phyloP scores from a whole-genome alignment of 306 rosid genomes.

The Vigna trinervia region DNA sequence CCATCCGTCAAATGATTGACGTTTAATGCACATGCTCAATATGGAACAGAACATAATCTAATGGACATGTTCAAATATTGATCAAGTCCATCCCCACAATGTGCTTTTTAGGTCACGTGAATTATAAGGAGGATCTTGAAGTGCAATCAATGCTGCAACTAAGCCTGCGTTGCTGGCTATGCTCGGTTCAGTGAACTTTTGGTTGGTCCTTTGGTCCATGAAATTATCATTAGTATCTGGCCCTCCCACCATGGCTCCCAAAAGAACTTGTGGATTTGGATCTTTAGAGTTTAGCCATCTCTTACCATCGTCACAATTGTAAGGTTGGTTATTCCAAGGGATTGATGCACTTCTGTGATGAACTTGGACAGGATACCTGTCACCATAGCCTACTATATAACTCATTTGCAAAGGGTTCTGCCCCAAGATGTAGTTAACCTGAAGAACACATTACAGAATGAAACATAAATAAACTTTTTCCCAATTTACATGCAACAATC shows the following conservation, averaged over 20 bases:
- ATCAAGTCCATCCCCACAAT: constrained; percentile 64
- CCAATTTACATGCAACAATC: constrained; percentile 1
- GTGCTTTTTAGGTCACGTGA: constrained; percentile 44
- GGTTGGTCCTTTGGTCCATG: constrained; percentile 62
- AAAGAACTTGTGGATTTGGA: constrained; percentile 67
- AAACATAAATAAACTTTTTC: constrained; percentile 15
- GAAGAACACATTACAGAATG: constrained; percentile 22
- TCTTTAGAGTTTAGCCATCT: constrained; percentile 62
- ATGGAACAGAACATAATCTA: background rate
- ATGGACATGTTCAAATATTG: constrained; percentile 48
- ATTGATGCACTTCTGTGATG: constrained; percentile 85
- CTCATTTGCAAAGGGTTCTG: constrained; percentile 83
- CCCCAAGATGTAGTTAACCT: constrained; percentile 82
- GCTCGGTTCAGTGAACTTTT: constrained; percentile 74
- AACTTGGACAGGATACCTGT: constrained; percentile 67
- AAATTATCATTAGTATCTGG: constrained; percentile 66
- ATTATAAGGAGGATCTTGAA: constrained; percentile 59
- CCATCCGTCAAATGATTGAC: constrained; percentile 4
- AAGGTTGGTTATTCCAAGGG: constrained; percentile 63
- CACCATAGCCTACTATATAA: constrained; percentile 77
- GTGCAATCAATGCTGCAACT: constrained; percentile 81
- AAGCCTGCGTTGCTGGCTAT: constrained; percentile 88
- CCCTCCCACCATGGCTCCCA: constrained; percentile 90
- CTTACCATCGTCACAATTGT: constrained; percentile 59
- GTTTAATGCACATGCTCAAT: constrained; percentile 9